Evolutionary conservation across 257 asterid species (phyloP).

Genomic region (Linderniella brevidens): DNA sequence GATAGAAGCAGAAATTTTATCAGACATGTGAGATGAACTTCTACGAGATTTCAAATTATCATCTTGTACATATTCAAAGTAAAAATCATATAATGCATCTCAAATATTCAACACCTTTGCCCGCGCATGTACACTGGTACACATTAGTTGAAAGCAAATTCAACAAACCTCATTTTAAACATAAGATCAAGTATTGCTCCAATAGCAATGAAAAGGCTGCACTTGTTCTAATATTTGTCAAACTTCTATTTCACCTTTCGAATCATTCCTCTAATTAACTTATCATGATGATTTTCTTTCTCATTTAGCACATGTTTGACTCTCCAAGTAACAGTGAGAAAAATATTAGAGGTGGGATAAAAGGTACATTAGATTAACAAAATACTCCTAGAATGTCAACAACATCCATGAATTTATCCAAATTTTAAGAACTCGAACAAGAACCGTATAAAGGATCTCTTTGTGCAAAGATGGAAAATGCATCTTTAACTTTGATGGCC

Average conservation of each 20-base stretch:
- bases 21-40: too few species aligned
- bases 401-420: too few species aligned
- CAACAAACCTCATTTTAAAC: slow-evolving; percentile 8
- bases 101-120: too few species aligned
- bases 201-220: slow-evolving; percentile 4
- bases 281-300: slow-evolving; percentile 2
- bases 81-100: too few species aligned
- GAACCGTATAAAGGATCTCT: background rate
- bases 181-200: slow-evolving; percentile 3
- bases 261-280: background rate
- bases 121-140: too few species aligned
- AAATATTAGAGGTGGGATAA: slow-evolving; percentile 3
- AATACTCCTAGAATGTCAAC: too few species aligned
- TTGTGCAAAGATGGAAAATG: slow-evolving; percentile 2
- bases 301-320: slow-evolving; percentile 6
- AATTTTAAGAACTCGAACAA: background rate
- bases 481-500: slow-evolving; percentile 2
- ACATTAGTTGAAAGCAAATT: slow-evolving; percentile 5
- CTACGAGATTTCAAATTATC: too few species aligned
- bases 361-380: too few species aligned
- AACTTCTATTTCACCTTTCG: slow-evolving; percentile 1
- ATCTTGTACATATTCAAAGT: too few species aligned
- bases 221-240: slow-evolving; percentile 2
- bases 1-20: too few species aligned
- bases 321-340: slow-evolving; percentile 2